Evolutionary conservation across 768 basidiomycete species (phyloP), one percentile per base, ranked within the genome.

Genomic region (Sporobolomyces phaffii): DNA sequence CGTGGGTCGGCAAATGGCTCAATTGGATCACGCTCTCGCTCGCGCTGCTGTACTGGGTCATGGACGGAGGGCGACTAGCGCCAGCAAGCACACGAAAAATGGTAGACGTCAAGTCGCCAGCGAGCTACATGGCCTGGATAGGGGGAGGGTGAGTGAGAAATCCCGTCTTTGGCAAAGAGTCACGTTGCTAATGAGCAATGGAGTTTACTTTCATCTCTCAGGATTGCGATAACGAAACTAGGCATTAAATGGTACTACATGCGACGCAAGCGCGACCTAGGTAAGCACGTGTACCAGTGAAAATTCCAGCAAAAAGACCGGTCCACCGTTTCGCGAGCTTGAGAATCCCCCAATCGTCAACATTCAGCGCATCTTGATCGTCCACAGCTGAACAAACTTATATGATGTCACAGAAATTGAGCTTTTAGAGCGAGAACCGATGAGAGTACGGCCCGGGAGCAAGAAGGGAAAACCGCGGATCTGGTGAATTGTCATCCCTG

Each of bases 71-170:
- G 18, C 6, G 45, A n/a, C 10, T 31, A 2, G 24, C 1, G 26
- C 11, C 22, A 24, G 24, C 31, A 14, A 17, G 20, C 18, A 20
- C 34, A 47, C 29, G 47, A 34, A n/a, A n/a, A n/a, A n/a, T n/a
- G n/a, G n/a, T n/a, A n/a, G n/a, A n/a, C n/a, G n/a, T n/a, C n/a
- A 56, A 56, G 36, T 28, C 17, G 3, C 31, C 22, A 3, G 20
- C 22, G 43, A 58, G 29, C 26, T 34, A 36, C 14, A n/a, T 66
- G 34, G 52, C 52, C 3, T 66, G 58, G 62, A 29, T 57, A 1
- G 62, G 62, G 1, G 62, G 41, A 64, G 62, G n/a, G 62, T 64
- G 45, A 56, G 62, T 50, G 20, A n/a, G 8, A 4, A 18, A 49
- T 49, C 33, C 18, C 5, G 29, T n/a, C 11, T 7, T 15, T 17